Percentiles rank a stretch among this genome's conserved stretches.
Evolutionary conservation across 345 rosid species (phyloP).

Genomic region (Eucalyptus brandiana): DNA sequence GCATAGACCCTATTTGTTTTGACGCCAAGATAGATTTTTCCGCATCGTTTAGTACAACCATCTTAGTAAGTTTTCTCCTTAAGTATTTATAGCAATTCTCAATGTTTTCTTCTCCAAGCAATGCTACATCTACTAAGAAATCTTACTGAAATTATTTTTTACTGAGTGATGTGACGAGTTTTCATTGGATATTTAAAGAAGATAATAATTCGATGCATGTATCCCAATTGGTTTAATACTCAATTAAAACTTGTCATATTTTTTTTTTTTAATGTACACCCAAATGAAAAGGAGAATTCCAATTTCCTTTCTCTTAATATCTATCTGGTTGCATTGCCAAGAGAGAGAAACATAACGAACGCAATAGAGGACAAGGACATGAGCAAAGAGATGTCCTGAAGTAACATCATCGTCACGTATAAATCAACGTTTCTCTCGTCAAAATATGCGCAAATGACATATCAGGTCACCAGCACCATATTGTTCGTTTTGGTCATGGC

Average conservation of each 20-base stretch:
- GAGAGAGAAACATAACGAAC: background rate
- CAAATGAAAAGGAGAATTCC: background rate
- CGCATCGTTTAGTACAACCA: background rate
- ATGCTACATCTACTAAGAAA: background rate
- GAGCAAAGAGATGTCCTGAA: background rate
- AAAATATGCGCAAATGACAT: background rate
- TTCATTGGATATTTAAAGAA: background rate
- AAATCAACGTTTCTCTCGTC: background rate
- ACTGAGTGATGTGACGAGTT: background rate
- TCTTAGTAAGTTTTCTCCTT: background rate
- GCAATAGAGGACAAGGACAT: background rate
- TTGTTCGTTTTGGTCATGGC: background rate
- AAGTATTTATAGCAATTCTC: background rate
- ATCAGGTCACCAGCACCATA: background rate
- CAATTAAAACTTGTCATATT: background rate
- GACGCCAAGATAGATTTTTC: background rate
- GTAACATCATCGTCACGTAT: background rate
- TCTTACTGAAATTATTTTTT: background rate
- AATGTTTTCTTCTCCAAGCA: background rate
- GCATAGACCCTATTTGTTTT: background rate
- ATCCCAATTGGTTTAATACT: background rate
- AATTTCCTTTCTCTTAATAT: background rate
- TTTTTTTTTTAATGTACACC: background rate
- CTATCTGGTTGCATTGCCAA: background rate
- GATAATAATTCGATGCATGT: background rate